A percentile compares a stretch with the other conserved stretches of the same genome.
Evolutionary conservation across 306 rosid species (phyloP).

Genomic region (Fagus crenata): DNA sequence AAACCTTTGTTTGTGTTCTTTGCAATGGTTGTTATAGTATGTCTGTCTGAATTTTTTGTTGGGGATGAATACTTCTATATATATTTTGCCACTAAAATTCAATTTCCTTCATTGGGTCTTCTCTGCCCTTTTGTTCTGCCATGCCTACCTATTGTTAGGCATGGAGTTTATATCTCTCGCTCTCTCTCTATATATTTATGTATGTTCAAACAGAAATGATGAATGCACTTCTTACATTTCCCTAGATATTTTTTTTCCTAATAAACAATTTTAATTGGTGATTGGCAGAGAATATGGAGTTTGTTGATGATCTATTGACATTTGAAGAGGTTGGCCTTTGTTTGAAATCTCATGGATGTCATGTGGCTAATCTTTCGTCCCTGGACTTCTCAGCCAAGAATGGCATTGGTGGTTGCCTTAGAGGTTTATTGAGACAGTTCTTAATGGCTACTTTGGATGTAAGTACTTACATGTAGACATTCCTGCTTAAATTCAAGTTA

Average conservation of each 20-base stretch:
- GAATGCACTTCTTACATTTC: slow-evolving; percentile 5
- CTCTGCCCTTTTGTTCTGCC: background rate
- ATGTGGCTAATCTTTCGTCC: slow-evolving; percentile 79
- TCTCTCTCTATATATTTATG: background rate
- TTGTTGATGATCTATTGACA: slow-evolving; percentile 79
- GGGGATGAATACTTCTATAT: background rate
- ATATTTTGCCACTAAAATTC: background rate
- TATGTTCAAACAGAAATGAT: background rate
- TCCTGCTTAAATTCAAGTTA: background rate
- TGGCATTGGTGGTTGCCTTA: slow-evolving; percentile 84
- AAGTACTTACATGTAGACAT: slow-evolving; percentile 30
- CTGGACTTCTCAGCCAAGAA: slow-evolving; percentile 64
- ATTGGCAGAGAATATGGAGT: slow-evolving; percentile 82
- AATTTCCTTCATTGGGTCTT: background rate
- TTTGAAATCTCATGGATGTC: slow-evolving; percentile 79
- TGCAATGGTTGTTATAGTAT: background rate
- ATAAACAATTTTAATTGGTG: slow-evolving; percentile 22
- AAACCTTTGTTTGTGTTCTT: background rate
- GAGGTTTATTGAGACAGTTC: slow-evolving; percentile 71
- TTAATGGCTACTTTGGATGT: slow-evolving; percentile 56
- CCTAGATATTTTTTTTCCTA: background rate
- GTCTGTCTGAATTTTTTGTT: background rate
- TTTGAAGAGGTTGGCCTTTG: slow-evolving; percentile 75
- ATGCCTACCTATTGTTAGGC: slow-evolving; percentile 13
- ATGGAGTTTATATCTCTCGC: slow-evolving; percentile 14